Percentiles rank a stretch among this genome's conserved stretches.
Conservation (phyloP, 2,329 filamentous ascomycete genomes). For the Apiospora kogelbergensis region DNA sequence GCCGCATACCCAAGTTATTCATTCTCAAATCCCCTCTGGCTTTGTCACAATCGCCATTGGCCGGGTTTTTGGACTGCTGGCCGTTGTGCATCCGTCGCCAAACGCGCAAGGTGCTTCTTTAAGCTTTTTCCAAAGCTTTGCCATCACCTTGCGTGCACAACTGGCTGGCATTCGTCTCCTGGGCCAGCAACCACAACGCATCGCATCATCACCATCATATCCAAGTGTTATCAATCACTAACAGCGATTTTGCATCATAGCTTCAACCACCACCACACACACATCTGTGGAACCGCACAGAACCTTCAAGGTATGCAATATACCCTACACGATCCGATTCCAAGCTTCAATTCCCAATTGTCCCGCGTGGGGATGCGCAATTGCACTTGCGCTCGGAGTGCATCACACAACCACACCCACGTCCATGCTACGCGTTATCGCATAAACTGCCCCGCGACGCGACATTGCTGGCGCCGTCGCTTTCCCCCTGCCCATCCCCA, state of each 20-base stretch:
- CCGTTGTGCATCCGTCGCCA: background rate
- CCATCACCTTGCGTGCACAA: conserved; percentile 12
- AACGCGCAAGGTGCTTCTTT: background rate
- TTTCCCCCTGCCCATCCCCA: conserved; percentile 13
- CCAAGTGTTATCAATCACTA: conserved; percentile 21
- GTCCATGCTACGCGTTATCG: conserved; percentile 16
- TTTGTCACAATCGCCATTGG: conserved; percentile 11
- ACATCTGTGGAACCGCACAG: conserved; percentile 20
- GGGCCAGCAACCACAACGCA: conserved; percentile 25
- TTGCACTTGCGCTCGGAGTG: conserved; percentile 37
- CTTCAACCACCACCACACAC: conserved; percentile 34
- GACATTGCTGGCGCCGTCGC: conserved; percentile 7
- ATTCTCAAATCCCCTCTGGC: background rate
- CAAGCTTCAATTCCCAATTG: conserved; percentile 37
- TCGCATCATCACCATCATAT: conserved; percentile 16
- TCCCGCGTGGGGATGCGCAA: conserved; percentile 34
- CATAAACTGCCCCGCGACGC: background rate
- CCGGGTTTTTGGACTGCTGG: conserved; percentile 6
- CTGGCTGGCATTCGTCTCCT: conserved; percentile 16
- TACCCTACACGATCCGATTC: conserved; percentile 24
- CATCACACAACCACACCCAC: conserved; percentile 19
- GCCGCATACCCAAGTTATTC: background rate
- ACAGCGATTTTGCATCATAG: conserved; percentile 28
- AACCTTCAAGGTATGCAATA: conserved; percentile 37
- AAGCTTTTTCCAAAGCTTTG: conserved; percentile 12